phyloP scores from a whole-genome alignment of 2,329 filamentous ascomycete genomes.

The Boeremia exigua region DNA sequence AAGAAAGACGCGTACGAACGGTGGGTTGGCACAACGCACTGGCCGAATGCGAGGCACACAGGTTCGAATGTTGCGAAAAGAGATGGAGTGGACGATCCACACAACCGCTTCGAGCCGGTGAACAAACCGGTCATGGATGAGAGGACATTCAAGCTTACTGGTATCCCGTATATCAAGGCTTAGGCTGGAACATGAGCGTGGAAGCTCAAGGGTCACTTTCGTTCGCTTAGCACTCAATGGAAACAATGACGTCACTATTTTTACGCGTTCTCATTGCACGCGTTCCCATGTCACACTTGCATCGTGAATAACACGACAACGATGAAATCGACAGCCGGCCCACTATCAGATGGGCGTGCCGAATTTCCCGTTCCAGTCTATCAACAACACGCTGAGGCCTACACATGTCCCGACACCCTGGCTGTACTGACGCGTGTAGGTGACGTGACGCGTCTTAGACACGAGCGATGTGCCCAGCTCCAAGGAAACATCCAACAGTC shows the following conservation, averaged over 20 bases:
- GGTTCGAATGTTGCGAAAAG: conserved; percentile 43
- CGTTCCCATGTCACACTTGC: background rate
- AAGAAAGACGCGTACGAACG: conserved; percentile 43
- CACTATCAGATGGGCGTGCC: background rate
- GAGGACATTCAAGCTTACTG: conserved; percentile 55
- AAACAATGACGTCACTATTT: background rate
- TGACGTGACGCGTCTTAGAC: too few species aligned
- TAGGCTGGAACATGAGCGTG: background rate
- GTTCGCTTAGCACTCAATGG: background rate
- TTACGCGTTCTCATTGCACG: background rate
- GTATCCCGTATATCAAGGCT: conserved; percentile 54
- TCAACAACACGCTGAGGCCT: too few species aligned
- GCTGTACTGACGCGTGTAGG: too few species aligned
- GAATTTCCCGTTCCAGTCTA: too few species aligned
- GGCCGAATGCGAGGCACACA: conserved; percentile 44
- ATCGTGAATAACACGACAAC: background rate
- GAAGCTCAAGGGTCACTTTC: background rate
- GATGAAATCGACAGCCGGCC: background rate
- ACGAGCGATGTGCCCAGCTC: too few species aligned
- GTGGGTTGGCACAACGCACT: conserved; percentile 44
- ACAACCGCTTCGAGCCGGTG: conserved; percentile 49
- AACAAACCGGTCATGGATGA: conserved; percentile 51
- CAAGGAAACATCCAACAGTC: too few species aligned
- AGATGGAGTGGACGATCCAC: conserved; percentile 37
- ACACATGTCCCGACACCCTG: too few species aligned